Percentiles rank a stretch among this genome's conserved stretches.
Conservation (phyloP, 106 monocot genomes). For the Dendrobium chrysotoxum region DNA sequence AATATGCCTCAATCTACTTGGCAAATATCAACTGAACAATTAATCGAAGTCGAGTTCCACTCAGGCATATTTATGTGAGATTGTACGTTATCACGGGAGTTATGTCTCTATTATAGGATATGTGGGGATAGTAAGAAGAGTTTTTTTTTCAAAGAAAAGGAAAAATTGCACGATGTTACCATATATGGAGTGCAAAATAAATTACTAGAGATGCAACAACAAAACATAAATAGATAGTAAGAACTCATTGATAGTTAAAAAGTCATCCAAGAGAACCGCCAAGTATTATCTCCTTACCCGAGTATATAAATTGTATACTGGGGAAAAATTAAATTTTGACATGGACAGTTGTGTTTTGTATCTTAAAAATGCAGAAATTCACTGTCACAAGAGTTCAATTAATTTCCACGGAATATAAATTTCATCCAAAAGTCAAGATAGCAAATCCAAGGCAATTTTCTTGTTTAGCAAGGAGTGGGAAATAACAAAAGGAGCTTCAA, state of each 20-base stretch:
- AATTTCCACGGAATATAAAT: conserved; percentile 1
- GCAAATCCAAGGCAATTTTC: background rate
- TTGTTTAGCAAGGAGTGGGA: background rate
- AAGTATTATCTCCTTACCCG: background rate
- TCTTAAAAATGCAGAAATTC: background rate
- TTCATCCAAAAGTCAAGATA: background rate
- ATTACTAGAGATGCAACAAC: background rate
- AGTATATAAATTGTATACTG: background rate
- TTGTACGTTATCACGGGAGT: too few relatives aligned
- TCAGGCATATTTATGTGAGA: too few relatives aligned
- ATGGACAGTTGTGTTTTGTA: background rate
- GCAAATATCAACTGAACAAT: too few relatives aligned
- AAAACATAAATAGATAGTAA: background rate
- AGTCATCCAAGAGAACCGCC: background rate
- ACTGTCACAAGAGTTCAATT: background rate
- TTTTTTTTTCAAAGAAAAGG: too few relatives aligned
- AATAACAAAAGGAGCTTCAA: background rate
- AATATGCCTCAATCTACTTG: too few relatives aligned
- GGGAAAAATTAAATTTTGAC: background rate
- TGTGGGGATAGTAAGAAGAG: too few relatives aligned
- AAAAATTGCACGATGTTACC: background rate
- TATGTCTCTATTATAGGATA: too few relatives aligned
- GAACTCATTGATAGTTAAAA: background rate
- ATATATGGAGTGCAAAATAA: background rate
- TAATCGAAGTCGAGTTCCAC: too few relatives aligned